Conservation (phyloP, 345 rosid genomes). For the Triadica sebifera region DNA sequence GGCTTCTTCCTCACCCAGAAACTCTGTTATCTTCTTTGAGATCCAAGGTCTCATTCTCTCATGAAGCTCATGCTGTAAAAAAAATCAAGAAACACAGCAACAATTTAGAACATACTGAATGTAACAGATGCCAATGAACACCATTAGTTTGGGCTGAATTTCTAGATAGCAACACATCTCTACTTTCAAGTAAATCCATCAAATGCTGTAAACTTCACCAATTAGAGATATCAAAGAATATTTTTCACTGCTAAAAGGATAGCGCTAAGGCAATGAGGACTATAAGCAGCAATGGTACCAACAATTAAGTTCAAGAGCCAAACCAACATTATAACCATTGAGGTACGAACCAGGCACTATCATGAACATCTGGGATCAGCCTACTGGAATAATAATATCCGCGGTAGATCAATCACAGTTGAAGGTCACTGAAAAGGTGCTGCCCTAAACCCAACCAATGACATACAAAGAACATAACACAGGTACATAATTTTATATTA, state of each 20-base stretch:
- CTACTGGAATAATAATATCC: neutral
- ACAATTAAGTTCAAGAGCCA: neutral
- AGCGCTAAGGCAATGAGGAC: neutral
- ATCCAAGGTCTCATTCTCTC: constrained; percentile 99
- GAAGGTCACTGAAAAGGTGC: neutral
- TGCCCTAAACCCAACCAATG: neutral
- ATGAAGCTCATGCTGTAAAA: constrained; percentile 66
- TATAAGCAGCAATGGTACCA: neutral
- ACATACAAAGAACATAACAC: neutral
- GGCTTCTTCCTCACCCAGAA: constrained; percentile 91
- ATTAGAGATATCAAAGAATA: neutral
- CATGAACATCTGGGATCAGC: neutral
- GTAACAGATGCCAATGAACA: neutral
- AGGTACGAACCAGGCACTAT: neutral
- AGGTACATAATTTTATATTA: too few species aligned
- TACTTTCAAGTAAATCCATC: neutral
- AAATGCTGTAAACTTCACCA: neutral
- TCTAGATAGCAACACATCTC: neutral
- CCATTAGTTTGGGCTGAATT: neutral
- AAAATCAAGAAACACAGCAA: constrained; percentile 14
- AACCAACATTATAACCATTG: neutral
- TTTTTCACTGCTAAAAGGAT: neutral
- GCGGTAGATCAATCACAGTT: neutral
- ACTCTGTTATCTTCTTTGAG: constrained; percentile 92
- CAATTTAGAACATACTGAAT: constrained; percentile 9